Conservation (phyloP, 2,329 filamentous ascomycete species). For the Pseudogymnoascus sp. region DNA sequence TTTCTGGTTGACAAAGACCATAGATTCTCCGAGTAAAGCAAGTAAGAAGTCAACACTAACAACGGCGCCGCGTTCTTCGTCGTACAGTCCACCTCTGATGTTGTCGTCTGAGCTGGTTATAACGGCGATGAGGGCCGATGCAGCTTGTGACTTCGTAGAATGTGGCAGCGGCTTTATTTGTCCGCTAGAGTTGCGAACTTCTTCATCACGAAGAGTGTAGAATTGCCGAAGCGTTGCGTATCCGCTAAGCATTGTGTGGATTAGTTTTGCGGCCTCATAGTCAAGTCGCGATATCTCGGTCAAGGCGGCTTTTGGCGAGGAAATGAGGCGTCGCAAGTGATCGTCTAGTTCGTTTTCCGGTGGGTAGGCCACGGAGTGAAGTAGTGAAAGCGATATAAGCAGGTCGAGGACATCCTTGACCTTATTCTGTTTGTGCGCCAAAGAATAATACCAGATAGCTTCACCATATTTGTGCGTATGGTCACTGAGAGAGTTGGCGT, state of each 20-base stretch:
- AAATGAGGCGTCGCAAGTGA: constrained; percentile 60
- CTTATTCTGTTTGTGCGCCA: constrained; percentile 69
- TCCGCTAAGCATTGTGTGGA: constrained; percentile 79
- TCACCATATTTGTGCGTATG: constrained; percentile 73
- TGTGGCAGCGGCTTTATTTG: constrained; percentile 37
- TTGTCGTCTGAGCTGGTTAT: constrained; percentile 81
- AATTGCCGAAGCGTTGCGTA: constrained; percentile 87
- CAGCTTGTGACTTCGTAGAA: constrained; percentile 59
- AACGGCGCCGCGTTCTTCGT: constrained; percentile 69
- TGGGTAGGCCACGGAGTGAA: constrained; percentile 77
- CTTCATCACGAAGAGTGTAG: constrained; percentile 77
- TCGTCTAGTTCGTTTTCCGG: constrained; percentile 62
- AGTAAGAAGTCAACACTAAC: constrained; percentile 83
- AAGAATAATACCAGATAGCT: constrained; percentile 82
- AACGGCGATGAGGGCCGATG: constrained; percentile 67
- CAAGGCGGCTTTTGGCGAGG: constrained; percentile 62
- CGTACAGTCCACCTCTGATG: constrained; percentile 83
- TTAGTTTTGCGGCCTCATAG: constrained; percentile 68
- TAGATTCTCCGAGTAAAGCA: constrained; percentile 72
- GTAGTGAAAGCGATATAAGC: constrained; percentile 76
- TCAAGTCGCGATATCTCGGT: constrained; percentile 65
- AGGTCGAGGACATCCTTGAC: constrained; percentile 80
- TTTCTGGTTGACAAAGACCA: constrained; percentile 63
- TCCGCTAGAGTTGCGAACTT: constrained; percentile 31
- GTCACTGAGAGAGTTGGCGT: constrained; percentile 67